These are phyloP conservation scores for Aspergillus sp. DNA, from an alignment of 2,329 filamentous ascomycete species.

Conservation along the genomic window DNA sequence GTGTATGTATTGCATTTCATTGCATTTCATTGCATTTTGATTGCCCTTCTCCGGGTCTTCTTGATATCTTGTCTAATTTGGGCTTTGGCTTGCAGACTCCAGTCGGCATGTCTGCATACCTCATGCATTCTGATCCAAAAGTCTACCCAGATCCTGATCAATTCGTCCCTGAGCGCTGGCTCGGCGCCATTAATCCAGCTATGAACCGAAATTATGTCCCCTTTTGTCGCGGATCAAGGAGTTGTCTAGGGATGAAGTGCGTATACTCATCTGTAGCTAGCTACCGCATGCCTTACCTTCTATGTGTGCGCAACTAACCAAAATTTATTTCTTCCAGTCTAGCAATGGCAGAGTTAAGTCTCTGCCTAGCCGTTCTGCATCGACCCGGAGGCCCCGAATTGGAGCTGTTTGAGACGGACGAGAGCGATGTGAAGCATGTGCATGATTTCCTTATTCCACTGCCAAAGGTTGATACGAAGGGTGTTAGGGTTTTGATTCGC, in stretches of 20 bases:
- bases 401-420: slow-evolving; percentile 3
- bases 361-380: slow-evolving; percentile 53
- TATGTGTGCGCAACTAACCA: background rate
- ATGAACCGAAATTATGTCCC: slow-evolving; percentile 33
- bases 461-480: slow-evolving; percentile 1
- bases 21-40: too few relatives aligned
- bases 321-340: background rate
- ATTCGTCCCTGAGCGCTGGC: slow-evolving; percentile 33
- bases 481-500: background rate
- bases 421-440: background rate
- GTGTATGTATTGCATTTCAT: background rate
- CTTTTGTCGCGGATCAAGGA: slow-evolving; percentile 39
- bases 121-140: slow-evolving; percentile 9
- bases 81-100: background rate
- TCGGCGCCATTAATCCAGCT: slow-evolving; percentile 19
- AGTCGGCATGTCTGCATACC: slow-evolving; percentile 11
- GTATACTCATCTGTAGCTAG: background rate
- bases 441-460: slow-evolving; percentile 1
- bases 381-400: background rate
- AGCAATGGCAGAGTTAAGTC: slow-evolving; percentile 59
- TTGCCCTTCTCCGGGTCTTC: too few relatives aligned
- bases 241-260: slow-evolving; percentile 45
- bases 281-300: background rate
- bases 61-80: background rate
- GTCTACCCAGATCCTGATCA: slow-evolving; percentile 27